Evolutionary conservation across 176 grass and related monocot genomes (phyloP).

Genomic region (Triticum dicoccoides): DNA sequence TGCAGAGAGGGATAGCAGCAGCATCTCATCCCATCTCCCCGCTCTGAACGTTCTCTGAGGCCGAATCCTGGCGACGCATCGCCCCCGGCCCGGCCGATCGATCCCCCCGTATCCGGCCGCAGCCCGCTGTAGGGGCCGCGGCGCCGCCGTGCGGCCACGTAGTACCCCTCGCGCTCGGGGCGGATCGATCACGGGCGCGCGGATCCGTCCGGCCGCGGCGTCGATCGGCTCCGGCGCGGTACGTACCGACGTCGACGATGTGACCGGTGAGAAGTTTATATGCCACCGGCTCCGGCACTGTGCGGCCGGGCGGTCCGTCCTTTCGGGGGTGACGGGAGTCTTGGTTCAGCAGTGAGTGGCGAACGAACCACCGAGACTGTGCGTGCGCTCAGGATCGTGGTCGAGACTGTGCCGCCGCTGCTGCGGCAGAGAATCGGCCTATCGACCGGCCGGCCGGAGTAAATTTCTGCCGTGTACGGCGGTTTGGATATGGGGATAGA

Average conservation of each 20-base stretch:
- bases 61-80: background rate
- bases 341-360: background rate
- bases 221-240: background rate
- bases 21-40: background rate
- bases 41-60: background rate
- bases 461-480: background rate
- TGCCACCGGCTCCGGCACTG: background rate
- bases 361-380: background rate
- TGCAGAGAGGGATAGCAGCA: background rate
- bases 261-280: background rate
- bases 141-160: slow-evolving; percentile 36
- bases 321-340: slow-evolving; percentile 6
- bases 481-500: background rate
- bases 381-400: background rate
- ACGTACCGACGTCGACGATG: background rate
- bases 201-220: slow-evolving; percentile 26
- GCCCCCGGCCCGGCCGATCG: background rate
- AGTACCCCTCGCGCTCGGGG: background rate
- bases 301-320: background rate
- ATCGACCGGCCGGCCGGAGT: background rate
- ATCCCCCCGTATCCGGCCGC: background rate
- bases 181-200: background rate
- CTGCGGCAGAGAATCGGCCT: background rate
- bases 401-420: background rate
- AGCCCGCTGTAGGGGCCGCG: slow-evolving; percentile 30